Evolutionary conservation across 257 asterid genomes (phyloP).

Genomic region (Gentiana macrophylla): DNA sequence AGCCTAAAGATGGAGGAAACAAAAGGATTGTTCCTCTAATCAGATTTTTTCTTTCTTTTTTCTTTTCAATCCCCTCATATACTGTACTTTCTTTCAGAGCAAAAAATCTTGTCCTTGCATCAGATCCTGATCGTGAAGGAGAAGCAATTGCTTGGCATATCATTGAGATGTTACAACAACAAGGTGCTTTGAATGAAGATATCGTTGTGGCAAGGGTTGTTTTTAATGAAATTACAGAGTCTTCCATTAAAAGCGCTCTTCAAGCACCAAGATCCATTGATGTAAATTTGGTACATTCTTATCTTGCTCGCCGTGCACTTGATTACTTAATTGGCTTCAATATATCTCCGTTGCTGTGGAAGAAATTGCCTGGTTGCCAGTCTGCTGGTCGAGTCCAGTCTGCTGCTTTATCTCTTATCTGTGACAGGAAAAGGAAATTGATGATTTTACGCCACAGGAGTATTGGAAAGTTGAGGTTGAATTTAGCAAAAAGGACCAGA

Average conservation of each 20-base stretch:
- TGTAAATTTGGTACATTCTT: conserved; percentile 70
- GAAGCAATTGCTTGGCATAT: conserved; percentile 99
- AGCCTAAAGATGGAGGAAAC: no score
- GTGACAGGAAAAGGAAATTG: conserved; percentile 89
- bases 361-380: conserved; percentile 91
- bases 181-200: conserved; percentile 66
- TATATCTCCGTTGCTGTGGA: conserved; percentile 91
- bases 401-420: conserved; percentile 80
- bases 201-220: conserved; percentile 72
- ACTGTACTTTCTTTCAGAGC: conserved; percentile 52
- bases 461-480: conserved; percentile 67
- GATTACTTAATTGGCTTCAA: conserved; percentile 94
- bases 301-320: conserved; percentile 94
- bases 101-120: conserved; percentile 84
- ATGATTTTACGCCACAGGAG: conserved; percentile 61
- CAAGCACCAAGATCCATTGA: conserved; percentile 77
- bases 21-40: no score
- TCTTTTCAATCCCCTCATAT: conserved; percentile 16
- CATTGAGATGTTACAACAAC: conserved; percentile 86
- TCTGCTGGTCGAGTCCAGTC: conserved; percentile 99
- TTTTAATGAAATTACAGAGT: conserved; percentile 81
- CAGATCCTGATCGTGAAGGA: conserved; percentile 98
- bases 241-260: conserved; percentile 79
- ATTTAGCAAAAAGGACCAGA: conserved; percentile 26
- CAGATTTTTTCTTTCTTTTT: not conserved